These are phyloP conservation scores for Chlorociboria aeruginascens DNA, from an alignment of 495 filamentous ascomycete species.

Conservation along the genomic window DNA sequence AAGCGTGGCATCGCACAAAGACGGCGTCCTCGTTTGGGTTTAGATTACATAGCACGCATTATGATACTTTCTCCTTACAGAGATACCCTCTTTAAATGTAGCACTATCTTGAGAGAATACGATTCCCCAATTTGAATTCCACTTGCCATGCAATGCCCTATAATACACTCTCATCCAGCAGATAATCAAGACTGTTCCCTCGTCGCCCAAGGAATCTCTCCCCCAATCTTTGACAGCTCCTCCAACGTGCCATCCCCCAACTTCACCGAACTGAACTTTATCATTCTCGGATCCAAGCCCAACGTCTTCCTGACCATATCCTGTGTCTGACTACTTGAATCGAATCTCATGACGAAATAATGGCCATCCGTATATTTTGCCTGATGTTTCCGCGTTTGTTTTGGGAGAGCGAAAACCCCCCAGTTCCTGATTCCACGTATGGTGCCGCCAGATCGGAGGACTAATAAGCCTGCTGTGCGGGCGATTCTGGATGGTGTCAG, in stretches of 20 bases:
- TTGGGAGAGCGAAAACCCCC: constrained; percentile 79
- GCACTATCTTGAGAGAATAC: too few relatives aligned
- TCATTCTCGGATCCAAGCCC: constrained; percentile 81
- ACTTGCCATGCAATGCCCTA: constrained; percentile 20
- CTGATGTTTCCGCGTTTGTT: constrained; percentile 62
- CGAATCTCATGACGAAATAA: constrained; percentile 97
- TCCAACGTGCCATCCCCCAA: constrained; percentile 64
- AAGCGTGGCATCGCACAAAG: constrained; percentile 15
- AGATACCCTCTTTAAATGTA: too few relatives aligned
- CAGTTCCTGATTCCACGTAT: constrained; percentile 90
- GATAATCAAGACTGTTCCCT: constrained; percentile 14
- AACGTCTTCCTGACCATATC: constrained; percentile 59
- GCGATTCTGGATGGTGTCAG: constrained; percentile 53
- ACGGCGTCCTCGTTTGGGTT: background rate
- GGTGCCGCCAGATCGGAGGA: constrained; percentile 79
- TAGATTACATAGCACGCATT: background rate
- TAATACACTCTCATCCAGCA: constrained; percentile 3
- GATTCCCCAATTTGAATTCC: background rate
- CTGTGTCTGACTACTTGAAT: constrained; percentile 59
- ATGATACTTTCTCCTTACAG: background rate
- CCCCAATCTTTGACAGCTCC: constrained; percentile 26
- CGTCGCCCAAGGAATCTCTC: constrained; percentile 12
- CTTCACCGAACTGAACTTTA: constrained; percentile 76
- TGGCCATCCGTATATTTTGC: constrained; percentile 69
- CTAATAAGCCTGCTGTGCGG: constrained; percentile 66